phyloP scores from a whole-genome alignment of 2,329 filamentous ascomycete genomes.

The Arthroderma sp. region DNA sequence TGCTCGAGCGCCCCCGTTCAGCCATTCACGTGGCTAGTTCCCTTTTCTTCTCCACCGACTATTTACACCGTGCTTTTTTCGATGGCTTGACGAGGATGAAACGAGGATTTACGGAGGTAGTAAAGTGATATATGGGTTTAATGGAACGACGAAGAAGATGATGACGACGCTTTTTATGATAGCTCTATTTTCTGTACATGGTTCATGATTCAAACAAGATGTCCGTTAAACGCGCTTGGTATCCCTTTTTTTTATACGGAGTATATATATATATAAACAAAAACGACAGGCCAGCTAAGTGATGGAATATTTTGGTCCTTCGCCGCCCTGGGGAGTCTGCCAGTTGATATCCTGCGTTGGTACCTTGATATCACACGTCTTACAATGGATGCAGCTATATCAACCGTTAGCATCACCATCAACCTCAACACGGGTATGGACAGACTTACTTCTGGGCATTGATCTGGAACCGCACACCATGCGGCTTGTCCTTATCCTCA shows the following conservation, averaged over 20 bases:
- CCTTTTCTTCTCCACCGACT: not conserved
- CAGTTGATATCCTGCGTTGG: slow-evolving; percentile 96
- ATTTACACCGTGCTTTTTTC: not conserved
- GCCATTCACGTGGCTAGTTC: slow-evolving; percentile 4
- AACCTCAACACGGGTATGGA: not conserved
- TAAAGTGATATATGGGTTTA: too few species aligned
- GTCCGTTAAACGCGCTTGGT: not conserved
- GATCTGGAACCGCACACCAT: slow-evolving; percentile 93
- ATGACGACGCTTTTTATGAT: not conserved
- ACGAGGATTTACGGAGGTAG: too few species aligned
- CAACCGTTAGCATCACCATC: not conserved
- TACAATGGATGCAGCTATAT: slow-evolving; percentile 89
- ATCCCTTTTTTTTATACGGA: not conserved
- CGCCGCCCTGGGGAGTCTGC: slow-evolving; percentile 87
- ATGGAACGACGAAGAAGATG: not conserved
- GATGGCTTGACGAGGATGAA: too few species aligned
- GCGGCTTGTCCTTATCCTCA: slow-evolving; percentile 73
- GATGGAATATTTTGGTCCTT: slow-evolving; percentile 54
- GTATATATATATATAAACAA: not conserved
- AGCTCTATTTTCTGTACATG: slow-evolving; percentile 4
- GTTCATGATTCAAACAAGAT: too few species aligned
- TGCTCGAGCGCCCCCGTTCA: not conserved
- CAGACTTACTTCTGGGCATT: slow-evolving; percentile 83
- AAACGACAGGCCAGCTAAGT: slow-evolving; percentile 29
- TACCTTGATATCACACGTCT: slow-evolving; percentile 98